Conservation (phyloP, 139 green algal genomes). For the Coelastrella sp. region DNA sequence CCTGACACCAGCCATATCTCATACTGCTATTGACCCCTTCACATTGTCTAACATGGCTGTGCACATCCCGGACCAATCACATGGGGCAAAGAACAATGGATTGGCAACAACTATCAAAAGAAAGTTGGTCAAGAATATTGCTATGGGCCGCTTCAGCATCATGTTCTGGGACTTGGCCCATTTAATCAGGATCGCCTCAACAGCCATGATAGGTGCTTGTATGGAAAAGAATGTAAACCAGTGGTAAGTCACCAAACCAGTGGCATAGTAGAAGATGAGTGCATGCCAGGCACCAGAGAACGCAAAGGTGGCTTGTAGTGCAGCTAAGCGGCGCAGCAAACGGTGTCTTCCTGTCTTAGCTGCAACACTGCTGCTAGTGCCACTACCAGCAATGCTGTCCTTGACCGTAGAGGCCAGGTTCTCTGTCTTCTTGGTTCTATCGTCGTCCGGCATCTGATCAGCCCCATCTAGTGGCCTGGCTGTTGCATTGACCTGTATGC, state of each 20-base stretch:
- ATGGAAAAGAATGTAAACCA: constrained; percentile 64
- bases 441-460: no score
- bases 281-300: constrained; percentile 62
- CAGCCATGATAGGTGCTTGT: constrained; percentile 60
- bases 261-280: constrained; percentile 65
- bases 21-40: background rate
- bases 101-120: constrained; percentile 60
- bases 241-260: constrained; percentile 46
- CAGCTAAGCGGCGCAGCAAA: constrained; percentile 20
- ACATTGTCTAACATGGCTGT: constrained; percentile 42
- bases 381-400: background rate
- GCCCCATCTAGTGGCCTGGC: background rate
- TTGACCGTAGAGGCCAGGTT: no score
- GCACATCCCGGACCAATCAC: constrained; percentile 47
- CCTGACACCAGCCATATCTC: background rate
- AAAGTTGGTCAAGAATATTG: constrained; percentile 59
- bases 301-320: constrained; percentile 56
- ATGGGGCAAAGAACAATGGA: constrained; percentile 66
- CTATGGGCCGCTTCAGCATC: background rate
- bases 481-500: background rate
- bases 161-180: background rate
- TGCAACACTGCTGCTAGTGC: background rate
- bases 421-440: no score
- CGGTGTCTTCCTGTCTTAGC: background rate
- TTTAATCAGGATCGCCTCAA: constrained; percentile 43